Conservation (phyloP, 148 eudicot species). For the Polygonum aviculare region DNA sequence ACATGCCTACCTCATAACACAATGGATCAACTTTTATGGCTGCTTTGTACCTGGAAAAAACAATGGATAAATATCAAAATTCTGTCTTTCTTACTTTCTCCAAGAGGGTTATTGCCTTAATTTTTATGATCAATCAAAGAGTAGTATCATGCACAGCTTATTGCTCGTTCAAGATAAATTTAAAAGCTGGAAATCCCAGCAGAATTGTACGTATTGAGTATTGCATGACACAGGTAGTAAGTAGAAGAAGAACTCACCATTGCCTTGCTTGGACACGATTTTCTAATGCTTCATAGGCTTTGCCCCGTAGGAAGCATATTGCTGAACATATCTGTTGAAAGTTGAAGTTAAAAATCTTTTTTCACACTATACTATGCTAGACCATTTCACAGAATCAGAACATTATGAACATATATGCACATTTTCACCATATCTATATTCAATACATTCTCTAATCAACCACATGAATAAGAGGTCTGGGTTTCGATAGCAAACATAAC, state of each 20-base stretch:
- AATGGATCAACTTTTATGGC: conserved; percentile 92
- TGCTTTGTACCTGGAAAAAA: conserved; percentile 72
- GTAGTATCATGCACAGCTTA: background rate
- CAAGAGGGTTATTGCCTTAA: background rate
- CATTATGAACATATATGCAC: background rate
- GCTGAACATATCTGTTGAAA: conserved; percentile 73
- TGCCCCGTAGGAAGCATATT: conserved; percentile 87
- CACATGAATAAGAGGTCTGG: background rate
- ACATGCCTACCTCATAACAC: conserved; percentile 76
- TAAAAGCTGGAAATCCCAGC: background rate
- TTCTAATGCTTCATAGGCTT: conserved; percentile 90
- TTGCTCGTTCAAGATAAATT: background rate
- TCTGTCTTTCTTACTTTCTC: background rate
- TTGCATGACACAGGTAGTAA: background rate
- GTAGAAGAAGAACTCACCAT: conserved; percentile 46
- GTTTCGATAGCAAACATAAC: background rate
- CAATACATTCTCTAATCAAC: background rate
- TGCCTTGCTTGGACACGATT: conserved; percentile 89
- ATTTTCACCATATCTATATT: background rate
- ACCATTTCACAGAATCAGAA: background rate
- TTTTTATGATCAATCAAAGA: background rate
- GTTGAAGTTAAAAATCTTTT: background rate
- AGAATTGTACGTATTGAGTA: background rate
- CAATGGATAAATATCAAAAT: background rate
- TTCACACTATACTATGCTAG: background rate